Evolutionary conservation across 345 rosid species (phyloP), one percentile per base, ranked within the genome.

Genomic region (Bruguiera sexangula): DNA sequence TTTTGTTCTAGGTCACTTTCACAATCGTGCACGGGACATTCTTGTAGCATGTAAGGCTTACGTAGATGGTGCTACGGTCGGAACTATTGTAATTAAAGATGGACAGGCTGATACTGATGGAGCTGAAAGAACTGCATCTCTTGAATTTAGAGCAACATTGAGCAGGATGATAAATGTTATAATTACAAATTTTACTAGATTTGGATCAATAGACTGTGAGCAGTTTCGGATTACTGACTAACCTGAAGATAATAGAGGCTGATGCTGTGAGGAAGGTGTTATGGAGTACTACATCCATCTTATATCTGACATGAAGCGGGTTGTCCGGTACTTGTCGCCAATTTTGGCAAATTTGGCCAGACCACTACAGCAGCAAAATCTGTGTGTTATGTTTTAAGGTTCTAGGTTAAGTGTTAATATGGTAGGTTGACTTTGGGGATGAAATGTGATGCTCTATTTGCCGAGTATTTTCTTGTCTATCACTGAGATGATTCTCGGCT

Each of bases 41-140:
- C 75, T 86, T 48, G 69, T 53, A 15, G 84, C 89, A 29, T 83
- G 87, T 57, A 64, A 63, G 73, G 87, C 85, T 48, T 86, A 86
- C 55, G 27, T 37, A 34, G 76, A 76, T 31, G 89, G 87, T 60
- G 78, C 81, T 48, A 55, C n/a, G 6, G 82, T 83, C 51, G 87
- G 84, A 20, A 64, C 71, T 52, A 71, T 71, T 34, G 18, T 34
- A 55, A 69, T 78, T 9, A 74, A 57, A 62, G 76, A 79, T 2
- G 86, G 82, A 50, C 67, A 60, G 9, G 75, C 80, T 1, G 69
- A 69, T 52, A 54, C 68, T 46, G 48, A 55, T 30, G 22, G 61
- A 46, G 65, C 55, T 4, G 82, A 68, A 26, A 71, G n/a, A 73
- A 27, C 46, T 32, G 52, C 58, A 60, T 75, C 85, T 0, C 20